phyloP scores from a whole-genome alignment of 1,284 basidiomycete species.

The Boletus sp. region DNA sequence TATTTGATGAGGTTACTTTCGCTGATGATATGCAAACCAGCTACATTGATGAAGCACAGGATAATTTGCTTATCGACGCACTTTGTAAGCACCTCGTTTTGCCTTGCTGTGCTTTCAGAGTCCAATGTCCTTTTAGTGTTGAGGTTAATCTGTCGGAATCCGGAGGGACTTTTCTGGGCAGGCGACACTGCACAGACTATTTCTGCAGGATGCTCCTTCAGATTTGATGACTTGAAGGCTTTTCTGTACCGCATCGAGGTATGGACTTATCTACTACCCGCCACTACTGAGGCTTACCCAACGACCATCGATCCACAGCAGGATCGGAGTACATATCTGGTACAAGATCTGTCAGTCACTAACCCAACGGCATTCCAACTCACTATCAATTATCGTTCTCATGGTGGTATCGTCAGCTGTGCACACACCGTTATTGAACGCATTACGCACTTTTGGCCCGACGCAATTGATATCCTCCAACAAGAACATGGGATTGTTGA shows the following conservation, averaged over 20 bases:
- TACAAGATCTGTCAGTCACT: slow-evolving; percentile 21
- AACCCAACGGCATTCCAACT: slow-evolving; percentile 62
- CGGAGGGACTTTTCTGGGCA: slow-evolving; percentile 74
- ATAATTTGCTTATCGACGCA: slow-evolving; percentile 70
- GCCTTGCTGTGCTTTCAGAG: background rate
- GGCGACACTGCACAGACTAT: slow-evolving; percentile 83
- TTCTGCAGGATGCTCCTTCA: slow-evolving; percentile 69
- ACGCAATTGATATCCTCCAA: slow-evolving; percentile 63
- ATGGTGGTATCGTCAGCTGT: slow-evolving; percentile 70
- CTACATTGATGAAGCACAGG: slow-evolving; percentile 76
- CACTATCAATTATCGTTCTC: slow-evolving; percentile 69
- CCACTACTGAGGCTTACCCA: background rate
- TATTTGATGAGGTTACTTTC: background rate
- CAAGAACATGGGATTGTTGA: slow-evolving; percentile 61
- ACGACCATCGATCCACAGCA: slow-evolving; percentile 16
- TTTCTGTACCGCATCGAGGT: slow-evolving; percentile 66
- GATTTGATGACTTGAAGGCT: slow-evolving; percentile 72
- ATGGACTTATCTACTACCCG: background rate
- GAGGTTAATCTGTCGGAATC: slow-evolving; percentile 60
- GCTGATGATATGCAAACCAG: slow-evolving; percentile 39
- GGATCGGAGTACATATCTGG: slow-evolving; percentile 21
- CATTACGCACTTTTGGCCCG: slow-evolving; percentile 64
- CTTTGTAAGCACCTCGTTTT: slow-evolving; percentile 45
- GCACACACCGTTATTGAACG: slow-evolving; percentile 67
- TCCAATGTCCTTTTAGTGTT: slow-evolving; percentile 49